Percentiles rank a stretch among this genome's conserved stretches.
These are phyloP conservation scores for Strobilomyces dryophilus DNA, from an alignment of 768 basidiomycete species.

Conservation along the genomic window DNA sequence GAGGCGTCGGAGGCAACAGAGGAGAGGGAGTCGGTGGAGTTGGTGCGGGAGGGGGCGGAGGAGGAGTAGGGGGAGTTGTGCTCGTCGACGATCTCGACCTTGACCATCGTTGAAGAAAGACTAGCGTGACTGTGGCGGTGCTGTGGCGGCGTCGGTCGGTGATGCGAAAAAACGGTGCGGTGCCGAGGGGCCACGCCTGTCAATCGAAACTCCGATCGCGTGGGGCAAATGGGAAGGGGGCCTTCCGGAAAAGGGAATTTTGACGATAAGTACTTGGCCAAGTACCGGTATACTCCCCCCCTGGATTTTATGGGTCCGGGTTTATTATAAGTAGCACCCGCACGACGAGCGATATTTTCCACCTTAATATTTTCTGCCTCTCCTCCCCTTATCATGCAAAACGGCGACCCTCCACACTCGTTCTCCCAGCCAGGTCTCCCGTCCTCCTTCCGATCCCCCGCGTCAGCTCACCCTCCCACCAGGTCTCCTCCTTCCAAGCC, in stretches of 20 bases:
- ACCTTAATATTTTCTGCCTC: constrained; percentile 26
- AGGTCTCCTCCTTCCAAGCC: constrained; percentile 63
- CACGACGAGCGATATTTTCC: constrained; percentile 14
- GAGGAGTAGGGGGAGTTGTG: constrained; percentile 75
- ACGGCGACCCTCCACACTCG: constrained; percentile 26
- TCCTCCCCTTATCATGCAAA: constrained; percentile 28
- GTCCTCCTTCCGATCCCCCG: not conserved
- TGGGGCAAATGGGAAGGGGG: not conserved
- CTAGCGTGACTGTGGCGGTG: constrained; percentile 11
- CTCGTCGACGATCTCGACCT: constrained; percentile 84
- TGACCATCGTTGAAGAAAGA: constrained; percentile 64
- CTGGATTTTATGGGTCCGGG: constrained; percentile 10
- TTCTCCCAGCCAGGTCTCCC: constrained; percentile 32
- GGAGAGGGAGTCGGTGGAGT: constrained; percentile 67
- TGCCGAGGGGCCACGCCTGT: constrained; percentile 17
- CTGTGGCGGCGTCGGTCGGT: constrained; percentile 15
- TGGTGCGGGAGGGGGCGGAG: constrained; percentile 67
- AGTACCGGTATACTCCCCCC: constrained; percentile 5
- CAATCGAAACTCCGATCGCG: constrained; percentile 25
- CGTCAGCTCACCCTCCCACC: constrained; percentile 2
- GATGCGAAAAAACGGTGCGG: constrained; percentile 20
- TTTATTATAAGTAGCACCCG: constrained; percentile 25
- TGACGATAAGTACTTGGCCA: constrained; percentile 26
- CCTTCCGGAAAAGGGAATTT: constrained; percentile 6
- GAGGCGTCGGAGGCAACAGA: constrained; percentile 71